Conservation (phyloP, 352 stramenopile species). For the Phytophthora sojae region DNA sequence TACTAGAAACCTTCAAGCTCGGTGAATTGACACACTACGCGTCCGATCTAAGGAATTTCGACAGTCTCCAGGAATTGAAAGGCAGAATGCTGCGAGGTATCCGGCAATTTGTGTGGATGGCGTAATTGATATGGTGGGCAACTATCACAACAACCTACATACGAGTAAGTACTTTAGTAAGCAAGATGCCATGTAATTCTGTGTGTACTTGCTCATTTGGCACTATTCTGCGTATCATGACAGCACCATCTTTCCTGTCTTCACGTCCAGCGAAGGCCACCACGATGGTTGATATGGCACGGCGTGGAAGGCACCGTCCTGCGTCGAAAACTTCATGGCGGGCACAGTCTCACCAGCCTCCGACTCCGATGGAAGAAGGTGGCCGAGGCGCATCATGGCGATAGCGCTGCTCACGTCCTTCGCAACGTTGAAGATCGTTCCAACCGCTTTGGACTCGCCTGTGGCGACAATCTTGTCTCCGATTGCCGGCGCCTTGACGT, state of each 20-base stretch:
- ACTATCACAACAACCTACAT: no score
- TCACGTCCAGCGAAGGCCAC: constrained; percentile 76
- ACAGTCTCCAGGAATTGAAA: no score
- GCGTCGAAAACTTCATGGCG: constrained; percentile 68
- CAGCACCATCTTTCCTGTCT: constrained; percentile 80
- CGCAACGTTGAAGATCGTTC: constrained; percentile 58
- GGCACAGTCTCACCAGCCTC: constrained; percentile 40
- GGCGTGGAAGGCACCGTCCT: constrained; percentile 70
- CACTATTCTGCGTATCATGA: constrained; percentile 25
- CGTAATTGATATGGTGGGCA: no score
- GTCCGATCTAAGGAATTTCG: no score
- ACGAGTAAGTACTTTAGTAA: no score
- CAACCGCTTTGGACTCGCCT: constrained; percentile 67
- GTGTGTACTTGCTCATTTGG: not conserved
- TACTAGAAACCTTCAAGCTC: no score
- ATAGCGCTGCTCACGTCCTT: constrained; percentile 61
- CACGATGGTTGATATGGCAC: constrained; percentile 79
- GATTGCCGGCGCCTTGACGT: constrained; percentile 30
- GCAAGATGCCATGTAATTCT: no score
- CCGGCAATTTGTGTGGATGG: no score
- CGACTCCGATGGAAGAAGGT: constrained; percentile 59
- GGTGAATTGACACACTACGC: no score
- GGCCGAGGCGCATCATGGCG: constrained; percentile 83
- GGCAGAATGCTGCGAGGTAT: no score
- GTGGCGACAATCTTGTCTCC: constrained; percentile 63